Conservation (phyloP, 2,329 filamentous ascomycete species). For the Clarireedia paspali region DNA sequence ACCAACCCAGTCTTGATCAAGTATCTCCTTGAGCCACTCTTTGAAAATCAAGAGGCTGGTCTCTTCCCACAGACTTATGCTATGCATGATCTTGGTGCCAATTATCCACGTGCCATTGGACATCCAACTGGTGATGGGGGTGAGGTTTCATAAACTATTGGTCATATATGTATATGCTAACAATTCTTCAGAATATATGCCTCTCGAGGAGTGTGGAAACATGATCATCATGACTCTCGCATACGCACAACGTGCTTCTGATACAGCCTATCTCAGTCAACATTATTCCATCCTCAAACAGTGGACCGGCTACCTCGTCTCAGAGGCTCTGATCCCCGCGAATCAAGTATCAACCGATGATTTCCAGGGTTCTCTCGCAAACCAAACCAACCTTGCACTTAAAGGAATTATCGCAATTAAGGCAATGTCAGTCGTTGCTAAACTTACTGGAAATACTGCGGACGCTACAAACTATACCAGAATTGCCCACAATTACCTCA, state of each 20-base stretch:
- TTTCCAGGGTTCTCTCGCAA: slow-evolving; percentile 69
- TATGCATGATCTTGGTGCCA: slow-evolving; percentile 64
- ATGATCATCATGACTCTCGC: slow-evolving; percentile 82
- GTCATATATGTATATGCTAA: background rate
- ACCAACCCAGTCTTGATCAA: slow-evolving; percentile 58
- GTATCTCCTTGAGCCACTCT: slow-evolving; percentile 54
- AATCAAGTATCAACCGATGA: slow-evolving; percentile 79
- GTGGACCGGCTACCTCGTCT: slow-evolving; percentile 71
- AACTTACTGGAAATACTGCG: slow-evolving; percentile 47
- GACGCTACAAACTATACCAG: slow-evolving; percentile 51
- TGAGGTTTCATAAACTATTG: background rate
- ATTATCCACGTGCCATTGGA: slow-evolving; percentile 63
- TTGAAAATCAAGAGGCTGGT: slow-evolving; percentile 59
- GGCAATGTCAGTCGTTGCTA: slow-evolving; percentile 67
- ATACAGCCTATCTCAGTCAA: slow-evolving; percentile 48
- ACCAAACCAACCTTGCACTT: slow-evolving; percentile 75
- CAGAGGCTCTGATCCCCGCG: slow-evolving; percentile 65
- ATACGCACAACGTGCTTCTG: slow-evolving; percentile 48
- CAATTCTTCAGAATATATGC: slow-evolving; percentile 53
- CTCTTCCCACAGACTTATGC: slow-evolving; percentile 63
- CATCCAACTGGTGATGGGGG: slow-evolving; percentile 59
- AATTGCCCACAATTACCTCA: slow-evolving; percentile 63
- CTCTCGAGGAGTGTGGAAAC: slow-evolving; percentile 71
- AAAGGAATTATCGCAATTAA: slow-evolving; percentile 80
- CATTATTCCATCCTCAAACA: slow-evolving; percentile 69